These are phyloP conservation scores for Fragaria ananassa DNA, from an alignment of 306 rosid species.

Conservation along the genomic window DNA sequence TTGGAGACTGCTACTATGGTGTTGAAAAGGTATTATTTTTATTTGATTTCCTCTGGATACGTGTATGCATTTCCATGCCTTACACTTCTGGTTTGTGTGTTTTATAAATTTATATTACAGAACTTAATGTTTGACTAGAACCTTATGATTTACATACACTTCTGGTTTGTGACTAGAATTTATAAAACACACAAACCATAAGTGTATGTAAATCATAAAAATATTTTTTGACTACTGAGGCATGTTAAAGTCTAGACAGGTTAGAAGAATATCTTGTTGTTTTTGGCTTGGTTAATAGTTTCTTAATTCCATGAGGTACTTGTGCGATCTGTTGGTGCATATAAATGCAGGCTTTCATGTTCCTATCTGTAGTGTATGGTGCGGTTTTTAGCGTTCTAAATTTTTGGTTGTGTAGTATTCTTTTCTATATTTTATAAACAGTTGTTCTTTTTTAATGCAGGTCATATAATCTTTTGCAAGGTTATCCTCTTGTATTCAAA, in stretches of 20 bases:
- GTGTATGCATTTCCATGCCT: not conserved
- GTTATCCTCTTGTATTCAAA: slow-evolving; percentile 54
- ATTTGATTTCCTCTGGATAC: not conserved
- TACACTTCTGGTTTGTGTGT: not conserved
- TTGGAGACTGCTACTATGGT: slow-evolving; percentile 48
- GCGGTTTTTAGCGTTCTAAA: not conserved
- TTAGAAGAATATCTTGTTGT: not conserved
- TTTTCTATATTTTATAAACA: slow-evolving; percentile 3
- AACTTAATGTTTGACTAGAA: not conserved
- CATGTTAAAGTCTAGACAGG: not conserved
- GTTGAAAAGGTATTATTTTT: slow-evolving; percentile 50
- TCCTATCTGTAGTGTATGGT: slow-evolving; percentile 4
- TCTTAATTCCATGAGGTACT: not conserved
- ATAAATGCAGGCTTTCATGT: slow-evolving; percentile 1
- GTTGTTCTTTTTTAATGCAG: slow-evolving; percentile 39
- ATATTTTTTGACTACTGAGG: not conserved
- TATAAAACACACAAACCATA: too few relatives aligned
- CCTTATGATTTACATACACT: too few relatives aligned
- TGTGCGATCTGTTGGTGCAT: not conserved
- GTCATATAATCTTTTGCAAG: slow-evolving; percentile 54
- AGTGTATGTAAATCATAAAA: too few relatives aligned
- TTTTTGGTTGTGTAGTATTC: slow-evolving; percentile 2
- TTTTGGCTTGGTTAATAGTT: not conserved
- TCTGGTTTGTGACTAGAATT: too few relatives aligned
- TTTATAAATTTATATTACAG: not conserved